These are phyloP conservation scores for Pachyrhizus erosus DNA, from an alignment of 306 rosid species.

Conservation along the genomic window DNA sequence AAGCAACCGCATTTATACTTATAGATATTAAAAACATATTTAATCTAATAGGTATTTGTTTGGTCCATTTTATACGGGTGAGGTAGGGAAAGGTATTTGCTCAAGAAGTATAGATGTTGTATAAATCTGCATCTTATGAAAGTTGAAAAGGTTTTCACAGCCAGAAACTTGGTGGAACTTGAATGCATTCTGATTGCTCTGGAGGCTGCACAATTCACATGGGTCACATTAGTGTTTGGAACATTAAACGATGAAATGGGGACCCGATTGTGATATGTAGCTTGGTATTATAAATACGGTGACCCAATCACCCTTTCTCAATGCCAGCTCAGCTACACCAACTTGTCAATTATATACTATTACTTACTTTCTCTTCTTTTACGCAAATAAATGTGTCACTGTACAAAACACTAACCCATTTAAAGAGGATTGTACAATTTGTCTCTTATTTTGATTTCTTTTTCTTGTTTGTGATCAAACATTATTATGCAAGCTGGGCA, in stretches of 20 bases:
- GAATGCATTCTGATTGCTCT: constrained; percentile 32
- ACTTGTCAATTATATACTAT: neutral
- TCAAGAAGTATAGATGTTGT: too few species aligned
- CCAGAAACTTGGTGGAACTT: constrained; percentile 2
- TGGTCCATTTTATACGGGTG: too few species aligned
- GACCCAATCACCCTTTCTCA: constrained; percentile 4
- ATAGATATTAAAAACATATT: too few species aligned
- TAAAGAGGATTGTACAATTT: neutral
- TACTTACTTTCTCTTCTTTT: neutral
- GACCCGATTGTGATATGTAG: constrained; percentile 10
- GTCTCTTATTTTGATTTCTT: neutral
- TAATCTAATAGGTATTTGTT: too few species aligned
- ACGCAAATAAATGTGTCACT: neutral
- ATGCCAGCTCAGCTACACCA: constrained; percentile 7
- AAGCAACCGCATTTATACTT: too few species aligned
- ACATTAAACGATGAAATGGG: neutral
- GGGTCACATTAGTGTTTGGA: neutral
- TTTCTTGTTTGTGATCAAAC: neutral
- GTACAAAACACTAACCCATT: neutral
- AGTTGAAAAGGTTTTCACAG: neutral
- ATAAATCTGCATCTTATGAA: too few species aligned
- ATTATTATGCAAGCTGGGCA: too few species aligned
- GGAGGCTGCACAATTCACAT: constrained; percentile 16
- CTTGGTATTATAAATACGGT: neutral
- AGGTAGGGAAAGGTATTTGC: too few species aligned